Conservation (phyloP, 805 yeast genomes). For the Metschnikowia cerradonensis region DNA sequence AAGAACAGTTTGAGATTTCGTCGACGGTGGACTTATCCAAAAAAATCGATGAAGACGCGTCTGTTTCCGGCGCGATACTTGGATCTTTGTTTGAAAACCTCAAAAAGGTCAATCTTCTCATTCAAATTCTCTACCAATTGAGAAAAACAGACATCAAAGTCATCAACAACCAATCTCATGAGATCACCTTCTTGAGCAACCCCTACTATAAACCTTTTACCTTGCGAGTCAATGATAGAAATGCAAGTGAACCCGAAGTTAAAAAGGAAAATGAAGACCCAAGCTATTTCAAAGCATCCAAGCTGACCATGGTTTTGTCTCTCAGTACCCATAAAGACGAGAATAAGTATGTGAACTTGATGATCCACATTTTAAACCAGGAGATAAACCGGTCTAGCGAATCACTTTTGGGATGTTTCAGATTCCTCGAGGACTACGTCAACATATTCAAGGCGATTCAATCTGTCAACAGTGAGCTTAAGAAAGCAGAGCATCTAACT, state of each 20-base stretch:
- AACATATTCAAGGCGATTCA: slow-evolving; percentile 27
- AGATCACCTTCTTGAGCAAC: slow-evolving; percentile 29
- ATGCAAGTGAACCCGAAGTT: not conserved
- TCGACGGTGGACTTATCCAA: slow-evolving; percentile 26
- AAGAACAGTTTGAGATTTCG: slow-evolving; percentile 26
- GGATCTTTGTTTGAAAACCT: slow-evolving; percentile 27
- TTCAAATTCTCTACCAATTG: slow-evolving; percentile 33
- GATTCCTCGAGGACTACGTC: slow-evolving; percentile 29
- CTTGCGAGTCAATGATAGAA: slow-evolving; percentile 13
- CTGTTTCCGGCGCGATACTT: slow-evolving; percentile 17
- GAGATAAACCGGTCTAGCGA: slow-evolving; percentile 12
- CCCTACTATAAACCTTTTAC: slow-evolving; percentile 16
- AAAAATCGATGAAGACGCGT: slow-evolving; percentile 18
- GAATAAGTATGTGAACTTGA: slow-evolving; percentile 14
- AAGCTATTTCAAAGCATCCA: not conserved
- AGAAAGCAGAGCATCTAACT: slow-evolving; percentile 6
- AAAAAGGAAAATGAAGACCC: not conserved
- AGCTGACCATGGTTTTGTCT: slow-evolving; percentile 1
- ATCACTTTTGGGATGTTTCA: slow-evolving; percentile 30
- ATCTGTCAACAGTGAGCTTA: slow-evolving; percentile 12
- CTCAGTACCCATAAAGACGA: slow-evolving; percentile 11
- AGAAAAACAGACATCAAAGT: slow-evolving; percentile 25
- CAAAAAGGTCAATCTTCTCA: slow-evolving; percentile 28
- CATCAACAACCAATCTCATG: slow-evolving; percentile 24
- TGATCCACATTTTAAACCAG: slow-evolving; percentile 24